These are phyloP conservation scores for Echinosophora koreensis DNA, from an alignment of 306 rosid genomes.

Conservation along the genomic window DNA sequence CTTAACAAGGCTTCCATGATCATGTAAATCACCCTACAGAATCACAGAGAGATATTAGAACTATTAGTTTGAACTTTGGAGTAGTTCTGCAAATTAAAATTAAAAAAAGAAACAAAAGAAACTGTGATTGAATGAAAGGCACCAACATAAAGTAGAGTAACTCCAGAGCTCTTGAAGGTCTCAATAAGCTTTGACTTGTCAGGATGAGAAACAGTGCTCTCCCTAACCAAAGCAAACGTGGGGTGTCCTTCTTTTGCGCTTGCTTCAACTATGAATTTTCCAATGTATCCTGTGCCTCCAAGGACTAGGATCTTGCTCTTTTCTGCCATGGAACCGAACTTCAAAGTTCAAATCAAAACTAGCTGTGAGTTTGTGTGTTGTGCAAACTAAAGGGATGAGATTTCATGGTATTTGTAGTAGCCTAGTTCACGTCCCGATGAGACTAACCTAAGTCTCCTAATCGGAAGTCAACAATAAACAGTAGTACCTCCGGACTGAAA, in stretches of 20 bases:
- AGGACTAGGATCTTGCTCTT: slow-evolving; percentile 56
- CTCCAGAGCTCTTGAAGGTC: slow-evolving; percentile 48
- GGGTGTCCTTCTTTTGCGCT: slow-evolving; percentile 56
- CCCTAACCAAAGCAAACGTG: slow-evolving; percentile 47
- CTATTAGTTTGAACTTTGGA: neutral
- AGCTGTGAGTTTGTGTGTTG: neutral
- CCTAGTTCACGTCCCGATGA: neutral
- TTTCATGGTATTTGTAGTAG: slow-evolving; percentile 21
- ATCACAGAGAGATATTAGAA: neutral
- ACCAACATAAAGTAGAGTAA: slow-evolving; percentile 50
- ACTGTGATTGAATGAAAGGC: slow-evolving; percentile 14
- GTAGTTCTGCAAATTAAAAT: neutral
- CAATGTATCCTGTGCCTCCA: slow-evolving; percentile 56
- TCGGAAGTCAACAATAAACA: neutral
- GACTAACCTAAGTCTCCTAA: too few relatives aligned
- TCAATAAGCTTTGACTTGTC: slow-evolving; percentile 47
- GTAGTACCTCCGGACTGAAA: too few relatives aligned
- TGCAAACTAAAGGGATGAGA: neutral
- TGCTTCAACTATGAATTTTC: slow-evolving; percentile 54
- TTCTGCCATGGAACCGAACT: slow-evolving; percentile 36
- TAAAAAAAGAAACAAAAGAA: neutral
- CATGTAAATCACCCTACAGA: slow-evolving; percentile 50
- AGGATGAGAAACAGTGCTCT: slow-evolving; percentile 48
- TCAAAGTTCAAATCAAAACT: neutral
- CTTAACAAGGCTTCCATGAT: slow-evolving; percentile 49